Conservation (phyloP, 2,329 filamentous ascomycete genomes). For the Aspergillus persii region DNA sequence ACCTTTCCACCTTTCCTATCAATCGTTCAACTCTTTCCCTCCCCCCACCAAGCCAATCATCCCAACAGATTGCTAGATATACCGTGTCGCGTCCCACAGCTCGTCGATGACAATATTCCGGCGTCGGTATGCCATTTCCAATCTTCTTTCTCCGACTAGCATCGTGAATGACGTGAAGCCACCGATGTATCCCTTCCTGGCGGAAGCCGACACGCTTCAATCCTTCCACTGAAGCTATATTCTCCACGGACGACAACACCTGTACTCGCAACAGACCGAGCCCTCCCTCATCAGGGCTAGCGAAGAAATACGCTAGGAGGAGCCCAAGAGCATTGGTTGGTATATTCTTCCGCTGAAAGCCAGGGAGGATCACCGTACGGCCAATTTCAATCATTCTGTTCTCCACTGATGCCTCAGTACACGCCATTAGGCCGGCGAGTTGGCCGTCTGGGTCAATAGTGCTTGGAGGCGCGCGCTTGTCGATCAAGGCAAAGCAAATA, state of each 20-base stretch:
- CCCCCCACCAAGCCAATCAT: background rate
- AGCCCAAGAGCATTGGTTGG: background rate
- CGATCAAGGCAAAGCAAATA: background rate
- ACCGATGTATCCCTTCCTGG: background rate
- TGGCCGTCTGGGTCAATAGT: background rate
- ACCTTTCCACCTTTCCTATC: background rate
- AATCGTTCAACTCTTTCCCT: background rate
- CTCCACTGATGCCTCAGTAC: background rate
- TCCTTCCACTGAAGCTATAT: background rate
- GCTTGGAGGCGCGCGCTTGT: background rate
- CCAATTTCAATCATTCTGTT: background rate
- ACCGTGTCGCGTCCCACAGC: background rate
- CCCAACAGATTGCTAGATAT: background rate
- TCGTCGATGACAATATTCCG: background rate
- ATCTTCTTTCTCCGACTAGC: background rate
- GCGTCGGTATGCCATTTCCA: background rate
- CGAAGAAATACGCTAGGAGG: background rate
- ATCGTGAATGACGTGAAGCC: background rate
- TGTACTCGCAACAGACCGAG: background rate
- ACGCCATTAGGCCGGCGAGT: background rate
- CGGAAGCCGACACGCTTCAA: background rate
- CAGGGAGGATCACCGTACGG: background rate
- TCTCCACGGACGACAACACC: background rate
- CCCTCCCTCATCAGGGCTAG: background rate
- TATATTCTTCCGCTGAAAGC: background rate